Percentiles rank a stretch among this genome's conserved stretches.
Evolutionary conservation across 371 early-diverging fungal genomes (phyloP).

Genomic region (Caulochytrium protostelioides): DNA sequence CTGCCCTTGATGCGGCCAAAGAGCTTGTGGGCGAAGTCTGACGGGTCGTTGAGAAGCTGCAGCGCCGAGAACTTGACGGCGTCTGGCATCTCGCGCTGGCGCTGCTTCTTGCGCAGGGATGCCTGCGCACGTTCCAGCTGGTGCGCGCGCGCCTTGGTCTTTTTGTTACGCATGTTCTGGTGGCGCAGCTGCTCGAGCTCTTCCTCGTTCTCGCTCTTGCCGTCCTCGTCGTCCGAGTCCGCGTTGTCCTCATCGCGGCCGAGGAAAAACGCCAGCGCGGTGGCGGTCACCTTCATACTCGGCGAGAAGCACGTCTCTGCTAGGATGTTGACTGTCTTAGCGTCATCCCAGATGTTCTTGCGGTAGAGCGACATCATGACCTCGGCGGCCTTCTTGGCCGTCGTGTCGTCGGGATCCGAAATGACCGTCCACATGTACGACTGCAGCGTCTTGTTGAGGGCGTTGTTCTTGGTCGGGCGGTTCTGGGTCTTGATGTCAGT

Average conservation of each 20-base stretch:
- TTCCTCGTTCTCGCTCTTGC: conserved; percentile 31
- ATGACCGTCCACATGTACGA: conserved; percentile 88
- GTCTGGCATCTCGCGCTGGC: conserved; percentile 42
- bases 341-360: conserved; percentile 89
- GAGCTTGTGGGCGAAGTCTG: conserved; percentile 60
- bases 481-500: conserved; percentile 80
- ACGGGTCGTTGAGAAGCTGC: conserved; percentile 79
- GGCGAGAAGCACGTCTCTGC: conserved; percentile 85
- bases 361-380: conserved; percentile 86
- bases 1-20: conserved; percentile 45
- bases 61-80: conserved; percentile 75
- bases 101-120: conserved; percentile 35
- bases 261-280: conserved; percentile 85
- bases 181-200: not conserved
- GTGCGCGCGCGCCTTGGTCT: conserved; percentile 50
- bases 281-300: conserved; percentile 62
- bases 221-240: conserved; percentile 42
- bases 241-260: conserved; percentile 37
- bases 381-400: conserved; percentile 81
- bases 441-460: conserved; percentile 82
- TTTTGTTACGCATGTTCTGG: conserved; percentile 28
- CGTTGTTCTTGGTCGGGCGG: conserved; percentile 77
- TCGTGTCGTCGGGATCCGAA: conserved; percentile 35
- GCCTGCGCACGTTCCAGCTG: conserved; percentile 51
- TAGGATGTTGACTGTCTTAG: conserved; percentile 90